phyloP scores from a whole-genome alignment of 169 alveolate species.

The Plasmodium cynomolgi region DNA sequence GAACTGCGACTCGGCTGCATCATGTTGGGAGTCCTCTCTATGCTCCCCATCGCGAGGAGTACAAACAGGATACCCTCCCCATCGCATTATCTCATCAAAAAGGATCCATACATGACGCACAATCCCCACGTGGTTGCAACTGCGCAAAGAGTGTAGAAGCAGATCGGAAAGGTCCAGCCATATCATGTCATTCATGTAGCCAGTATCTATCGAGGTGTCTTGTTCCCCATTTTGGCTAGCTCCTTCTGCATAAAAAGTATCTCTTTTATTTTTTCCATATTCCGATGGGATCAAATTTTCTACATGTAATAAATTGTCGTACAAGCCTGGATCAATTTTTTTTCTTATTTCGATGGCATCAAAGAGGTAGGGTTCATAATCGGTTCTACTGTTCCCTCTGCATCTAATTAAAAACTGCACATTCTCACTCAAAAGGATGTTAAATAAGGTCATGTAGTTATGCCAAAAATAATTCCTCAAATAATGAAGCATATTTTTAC shows the following conservation, averaged over 20 bases:
- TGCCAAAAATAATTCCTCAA: constrained; percentile 47
- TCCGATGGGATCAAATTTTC: neutral
- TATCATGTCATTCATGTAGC: constrained; percentile 25
- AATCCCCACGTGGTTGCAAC: neutral
- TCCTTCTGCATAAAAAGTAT: neutral
- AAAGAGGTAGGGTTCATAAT: constrained; percentile 10
- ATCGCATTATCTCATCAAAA: neutral
- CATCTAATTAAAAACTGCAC: neutral
- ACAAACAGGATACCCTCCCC: neutral
- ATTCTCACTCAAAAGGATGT: constrained; percentile 18
- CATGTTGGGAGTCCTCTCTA: neutral
- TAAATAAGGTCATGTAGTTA: constrained; percentile 2
- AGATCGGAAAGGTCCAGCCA: constrained; percentile 22
- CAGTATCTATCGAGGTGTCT: neutral
- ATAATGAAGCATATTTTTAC: constrained; percentile 23
- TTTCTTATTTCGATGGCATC: neutral
- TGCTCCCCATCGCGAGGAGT: neutral
- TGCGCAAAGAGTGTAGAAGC: neutral
- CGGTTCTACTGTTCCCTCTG: neutral
- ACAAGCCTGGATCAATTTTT: neutral
- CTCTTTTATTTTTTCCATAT: neutral
- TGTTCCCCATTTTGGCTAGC: neutral
- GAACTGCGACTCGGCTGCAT: neutral
- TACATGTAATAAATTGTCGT: neutral
- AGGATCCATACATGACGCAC: neutral